Percentiles rank a stretch among this genome's conserved stretches.
Conservation (phyloP, 1,139 yeast genomes). For the Geotrichum restrictum region DNA sequence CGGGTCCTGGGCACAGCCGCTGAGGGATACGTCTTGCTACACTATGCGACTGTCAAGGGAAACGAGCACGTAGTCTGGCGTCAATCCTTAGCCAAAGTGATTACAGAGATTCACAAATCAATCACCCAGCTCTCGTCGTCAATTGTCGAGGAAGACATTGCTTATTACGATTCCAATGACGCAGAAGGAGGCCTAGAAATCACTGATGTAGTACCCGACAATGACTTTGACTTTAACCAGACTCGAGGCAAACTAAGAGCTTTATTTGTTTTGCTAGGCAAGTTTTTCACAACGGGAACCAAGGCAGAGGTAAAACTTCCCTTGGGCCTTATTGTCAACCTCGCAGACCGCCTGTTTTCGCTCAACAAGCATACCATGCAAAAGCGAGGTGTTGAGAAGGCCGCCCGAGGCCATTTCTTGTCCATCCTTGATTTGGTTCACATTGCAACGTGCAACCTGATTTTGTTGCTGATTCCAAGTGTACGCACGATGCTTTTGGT, state of each 20-base stretch:
- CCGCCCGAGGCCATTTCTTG: slow-evolving; percentile 24
- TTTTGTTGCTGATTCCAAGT: slow-evolving; percentile 22
- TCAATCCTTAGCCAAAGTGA: slow-evolving; percentile 24
- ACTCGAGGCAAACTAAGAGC: slow-evolving; percentile 23
- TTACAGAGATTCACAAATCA: slow-evolving; percentile 30
- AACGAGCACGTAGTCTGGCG: slow-evolving; percentile 41
- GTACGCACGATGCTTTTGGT: slow-evolving; percentile 28
- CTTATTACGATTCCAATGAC: neutral
- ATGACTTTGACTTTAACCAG: slow-evolving; percentile 12
- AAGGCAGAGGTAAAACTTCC: slow-evolving; percentile 33
- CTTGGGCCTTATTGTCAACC: slow-evolving; percentile 28
- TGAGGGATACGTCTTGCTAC: slow-evolving; percentile 56
- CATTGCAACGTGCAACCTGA: slow-evolving; percentile 23
- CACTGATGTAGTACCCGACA: neutral
- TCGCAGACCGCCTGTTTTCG: slow-evolving; percentile 31
- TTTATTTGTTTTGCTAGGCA: slow-evolving; percentile 27
- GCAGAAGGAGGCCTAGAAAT: slow-evolving; percentile 7
- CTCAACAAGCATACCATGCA: slow-evolving; percentile 24
- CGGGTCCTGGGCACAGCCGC: slow-evolving; percentile 45
- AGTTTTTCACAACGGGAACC: slow-evolving; percentile 30
- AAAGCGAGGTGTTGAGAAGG: slow-evolving; percentile 25
- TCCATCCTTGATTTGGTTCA: slow-evolving; percentile 28
- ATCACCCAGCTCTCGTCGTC: slow-evolving; percentile 22
- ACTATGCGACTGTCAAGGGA: slow-evolving; percentile 54
- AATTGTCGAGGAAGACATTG: slow-evolving; percentile 28